These are phyloP conservation scores for Adenanthera pavonina DNA, from an alignment of 306 rosid species.

Conservation along the genomic window DNA sequence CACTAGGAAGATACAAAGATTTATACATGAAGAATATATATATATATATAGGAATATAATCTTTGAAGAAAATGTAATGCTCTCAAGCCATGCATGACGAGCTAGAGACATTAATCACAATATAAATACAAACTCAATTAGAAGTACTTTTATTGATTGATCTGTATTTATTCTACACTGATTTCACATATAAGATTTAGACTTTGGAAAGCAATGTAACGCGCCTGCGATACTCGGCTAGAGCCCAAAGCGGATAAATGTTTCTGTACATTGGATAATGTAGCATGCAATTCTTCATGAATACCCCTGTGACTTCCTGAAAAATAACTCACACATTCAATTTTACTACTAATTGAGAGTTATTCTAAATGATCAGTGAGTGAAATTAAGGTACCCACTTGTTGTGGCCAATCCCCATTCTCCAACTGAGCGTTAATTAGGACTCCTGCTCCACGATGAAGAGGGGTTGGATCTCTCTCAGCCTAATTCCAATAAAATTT, in stretches of 20 bases:
- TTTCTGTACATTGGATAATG: slow-evolving; percentile 76
- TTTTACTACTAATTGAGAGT: background rate
- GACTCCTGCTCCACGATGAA: slow-evolving; percentile 62
- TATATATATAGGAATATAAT: too few species aligned
- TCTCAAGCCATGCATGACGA: too few species aligned
- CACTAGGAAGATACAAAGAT: too few species aligned
- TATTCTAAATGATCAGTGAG: background rate
- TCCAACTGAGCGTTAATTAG: slow-evolving; percentile 64
- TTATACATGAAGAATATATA: too few species aligned
- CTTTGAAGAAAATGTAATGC: too few species aligned
- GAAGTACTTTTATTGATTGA: too few species aligned
- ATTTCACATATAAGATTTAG: too few species aligned
- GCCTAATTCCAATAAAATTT: slow-evolving; percentile 18
- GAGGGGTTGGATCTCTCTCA: slow-evolving; percentile 63
- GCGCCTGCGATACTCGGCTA: slow-evolving; percentile 72
- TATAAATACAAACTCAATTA: too few species aligned
- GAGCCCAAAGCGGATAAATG: slow-evolving; percentile 74
- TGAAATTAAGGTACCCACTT: slow-evolving; percentile 35
- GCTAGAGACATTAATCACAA: too few species aligned
- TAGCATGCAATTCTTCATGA: slow-evolving; percentile 64
- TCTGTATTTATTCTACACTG: too few species aligned
- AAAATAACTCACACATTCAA: background rate
- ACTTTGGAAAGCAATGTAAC: slow-evolving; percentile 56
- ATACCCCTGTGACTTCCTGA: slow-evolving; percentile 65
- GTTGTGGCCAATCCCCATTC: slow-evolving; percentile 78